phyloP scores from a whole-genome alignment of 768 basidiomycete genomes.

The Termitomyces sp. region DNA sequence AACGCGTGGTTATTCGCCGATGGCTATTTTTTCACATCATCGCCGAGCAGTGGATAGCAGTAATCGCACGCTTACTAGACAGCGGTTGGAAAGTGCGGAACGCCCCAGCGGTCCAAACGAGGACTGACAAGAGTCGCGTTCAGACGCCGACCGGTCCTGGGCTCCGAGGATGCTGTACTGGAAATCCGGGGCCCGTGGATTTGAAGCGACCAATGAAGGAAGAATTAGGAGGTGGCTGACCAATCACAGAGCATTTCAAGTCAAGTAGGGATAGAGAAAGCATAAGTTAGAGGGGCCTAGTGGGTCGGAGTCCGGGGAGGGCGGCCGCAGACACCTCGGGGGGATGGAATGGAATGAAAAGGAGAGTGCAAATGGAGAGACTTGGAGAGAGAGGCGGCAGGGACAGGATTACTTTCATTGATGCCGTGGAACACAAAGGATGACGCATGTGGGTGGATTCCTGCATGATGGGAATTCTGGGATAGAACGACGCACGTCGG shows the following conservation, averaged over 20 bases:
- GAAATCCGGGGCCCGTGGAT: neutral
- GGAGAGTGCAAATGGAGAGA: neutral
- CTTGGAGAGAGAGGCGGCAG: neutral
- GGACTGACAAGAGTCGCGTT: neutral
- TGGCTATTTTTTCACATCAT: neutral
- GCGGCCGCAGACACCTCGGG: neutral
- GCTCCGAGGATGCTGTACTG: neutral
- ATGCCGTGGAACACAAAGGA: neutral
- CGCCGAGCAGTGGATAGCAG: neutral
- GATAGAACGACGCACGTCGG: neutral
- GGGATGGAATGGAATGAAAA: neutral
- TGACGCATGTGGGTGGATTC: neutral
- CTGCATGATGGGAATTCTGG: neutral
- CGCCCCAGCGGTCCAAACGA: neutral
- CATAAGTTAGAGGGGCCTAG: neutral
- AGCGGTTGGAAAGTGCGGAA: too few species aligned
- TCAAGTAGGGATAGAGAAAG: neutral
- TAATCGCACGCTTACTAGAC: neutral
- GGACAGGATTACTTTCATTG: neutral
- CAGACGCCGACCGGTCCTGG: neutral
- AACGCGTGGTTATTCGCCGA: neutral
- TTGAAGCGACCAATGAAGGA: neutral
- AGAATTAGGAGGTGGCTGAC: neutral
- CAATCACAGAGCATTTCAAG: neutral
- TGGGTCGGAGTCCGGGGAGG: slow-evolving; percentile 1